Base-by-base conservation (phyloP, 2,329 filamentous ascomycete genomes). In the Pseudogymnoascus sp. region DNA sequence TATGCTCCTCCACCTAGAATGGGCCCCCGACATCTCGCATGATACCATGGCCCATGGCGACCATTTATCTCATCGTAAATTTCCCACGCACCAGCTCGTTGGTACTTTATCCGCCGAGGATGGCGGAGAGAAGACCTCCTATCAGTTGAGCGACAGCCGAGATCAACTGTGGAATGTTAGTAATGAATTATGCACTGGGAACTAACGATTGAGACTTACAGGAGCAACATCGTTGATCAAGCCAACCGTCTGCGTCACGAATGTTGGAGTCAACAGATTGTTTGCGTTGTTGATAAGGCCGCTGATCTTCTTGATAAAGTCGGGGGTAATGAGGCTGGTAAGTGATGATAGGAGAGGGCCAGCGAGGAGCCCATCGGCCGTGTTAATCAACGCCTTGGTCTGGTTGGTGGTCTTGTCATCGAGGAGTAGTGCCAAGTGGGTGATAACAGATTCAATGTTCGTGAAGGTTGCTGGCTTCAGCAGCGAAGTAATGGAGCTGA, bases 351-450 rank as follows among this genome's bases (percentile, higher is more conserved):
- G 34, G 14, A 61, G 39, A 43, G 60, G 48, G 14, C 48, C 48
- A 19, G 25, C 16, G 48, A 57, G 48, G 48, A 57, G 48, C 5
- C n/a, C 16, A 8, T 34, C 28, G 1, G 48, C 48, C 4, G 48
- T 57, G n/a, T 11, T 16, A 7, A 61, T 16, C 28, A 61, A 13
- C 10, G 16, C 25, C 41, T 65, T 66, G 39, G 37, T 41, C 31
- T 64, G 57, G 54, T 64, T 64, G 31, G 57, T 57, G 8, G 48
- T 60, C 13, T 64, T 57, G 19, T 66, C 63, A 39, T 65, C 60
- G 36, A 65, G 62, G 21, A 66, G n/a, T 16, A 43, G 31, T 8
- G 64, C 51, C 14, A 41, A 4, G 25, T 64, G 43, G 16, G 39
- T 37, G 43, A 65, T 5, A 13, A 66, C 25, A 7, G 34, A 31